phyloP scores from a whole-genome alignment of 371 early-diverging fungal genomes.

The Mortierella sp. region DNA sequence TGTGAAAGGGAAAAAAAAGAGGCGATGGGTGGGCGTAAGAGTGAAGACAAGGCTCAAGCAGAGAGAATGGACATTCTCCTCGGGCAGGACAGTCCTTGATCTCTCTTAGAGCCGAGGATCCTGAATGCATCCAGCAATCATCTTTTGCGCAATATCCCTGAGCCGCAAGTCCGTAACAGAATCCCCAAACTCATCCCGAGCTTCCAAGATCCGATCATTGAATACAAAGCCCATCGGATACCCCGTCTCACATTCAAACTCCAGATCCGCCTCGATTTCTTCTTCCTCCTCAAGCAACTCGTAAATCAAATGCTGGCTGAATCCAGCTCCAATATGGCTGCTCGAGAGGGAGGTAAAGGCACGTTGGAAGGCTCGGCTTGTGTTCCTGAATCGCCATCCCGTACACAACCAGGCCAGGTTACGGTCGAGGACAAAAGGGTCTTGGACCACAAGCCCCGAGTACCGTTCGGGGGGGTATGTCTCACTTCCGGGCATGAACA shows the following conservation, averaged over 20 bases:
- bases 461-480: background rate
- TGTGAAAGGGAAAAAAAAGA: too few relatives aligned
- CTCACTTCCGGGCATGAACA: background rate
- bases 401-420: background rate
- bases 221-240: background rate
- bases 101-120: background rate
- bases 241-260: background rate
- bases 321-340: background rate
- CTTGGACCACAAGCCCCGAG: background rate
- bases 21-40: background rate
- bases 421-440: background rate
- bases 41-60: too few relatives aligned
- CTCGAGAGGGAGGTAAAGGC: background rate
- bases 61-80: too few relatives aligned
- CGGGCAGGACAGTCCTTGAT: background rate
- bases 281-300: background rate
- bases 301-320: background rate
- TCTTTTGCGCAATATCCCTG: background rate
- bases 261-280: background rate
- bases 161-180: background rate
- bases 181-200: conserved; percentile 1
- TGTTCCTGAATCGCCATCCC: background rate
- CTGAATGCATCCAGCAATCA: background rate
- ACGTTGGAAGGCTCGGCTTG: background rate
- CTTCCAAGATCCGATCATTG: background rate